These are phyloP conservation scores for Thielaviopsis ethacetica DNA, from an alignment of 2,329 filamentous ascomycete genomes.

Conservation along the genomic window DNA sequence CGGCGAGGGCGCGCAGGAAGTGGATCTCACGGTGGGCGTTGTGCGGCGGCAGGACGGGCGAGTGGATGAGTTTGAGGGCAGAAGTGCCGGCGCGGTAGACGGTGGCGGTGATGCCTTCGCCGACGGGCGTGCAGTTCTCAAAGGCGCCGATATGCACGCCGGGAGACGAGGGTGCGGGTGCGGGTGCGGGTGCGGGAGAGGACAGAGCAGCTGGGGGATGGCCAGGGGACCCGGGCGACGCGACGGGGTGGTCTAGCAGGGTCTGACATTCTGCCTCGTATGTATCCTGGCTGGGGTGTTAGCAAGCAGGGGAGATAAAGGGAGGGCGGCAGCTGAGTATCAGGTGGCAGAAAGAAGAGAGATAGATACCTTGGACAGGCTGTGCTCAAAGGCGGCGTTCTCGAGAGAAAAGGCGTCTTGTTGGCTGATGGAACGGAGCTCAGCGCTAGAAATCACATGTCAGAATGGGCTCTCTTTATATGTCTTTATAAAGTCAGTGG, in stretches of 20 bases:
- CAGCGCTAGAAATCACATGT: constrained; percentile 13
- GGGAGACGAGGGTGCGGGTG: neutral
- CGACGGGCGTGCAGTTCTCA: constrained; percentile 35
- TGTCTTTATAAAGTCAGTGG: too few relatives aligned
- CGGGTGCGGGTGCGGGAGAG: too few relatives aligned
- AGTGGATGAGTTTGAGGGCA: constrained; percentile 78
- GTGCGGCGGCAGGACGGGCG: constrained; percentile 61
- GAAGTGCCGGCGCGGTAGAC: constrained; percentile 53
- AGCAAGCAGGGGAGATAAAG: too few relatives aligned
- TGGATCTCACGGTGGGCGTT: constrained; percentile 64
- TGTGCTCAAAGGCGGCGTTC: constrained; percentile 41
- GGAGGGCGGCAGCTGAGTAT: neutral
- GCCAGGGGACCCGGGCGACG: constrained; percentile 9
- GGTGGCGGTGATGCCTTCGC: constrained; percentile 60
- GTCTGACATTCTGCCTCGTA: constrained; percentile 31
- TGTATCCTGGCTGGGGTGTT: constrained; percentile 28
- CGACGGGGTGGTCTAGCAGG: constrained; percentile 12
- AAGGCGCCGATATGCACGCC: constrained; percentile 38
- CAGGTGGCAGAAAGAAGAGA: neutral
- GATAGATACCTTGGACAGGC: constrained; percentile 26
- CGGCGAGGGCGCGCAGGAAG: constrained; percentile 45
- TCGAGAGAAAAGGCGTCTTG: constrained; percentile 48
- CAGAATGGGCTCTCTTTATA: neutral
- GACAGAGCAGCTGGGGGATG: neutral
- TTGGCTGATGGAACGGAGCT: constrained; percentile 13